phyloP scores from a whole-genome alignment of 176 grass and related monocot species.

The Cymbopogon citratus region DNA sequence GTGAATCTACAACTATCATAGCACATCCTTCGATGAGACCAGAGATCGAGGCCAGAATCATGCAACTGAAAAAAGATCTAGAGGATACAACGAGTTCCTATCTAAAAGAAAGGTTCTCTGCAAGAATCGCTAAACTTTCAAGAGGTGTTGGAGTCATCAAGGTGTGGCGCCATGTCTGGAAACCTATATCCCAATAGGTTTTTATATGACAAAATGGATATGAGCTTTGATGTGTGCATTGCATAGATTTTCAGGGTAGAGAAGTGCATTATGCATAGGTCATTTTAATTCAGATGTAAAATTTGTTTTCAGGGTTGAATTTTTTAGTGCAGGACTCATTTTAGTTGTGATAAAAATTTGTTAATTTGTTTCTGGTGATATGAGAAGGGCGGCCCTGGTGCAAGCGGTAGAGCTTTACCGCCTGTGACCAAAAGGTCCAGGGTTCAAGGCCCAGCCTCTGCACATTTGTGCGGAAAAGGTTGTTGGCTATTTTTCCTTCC shows the following conservation, averaged over 20 bases:
- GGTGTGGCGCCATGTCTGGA: conserved; percentile 29
- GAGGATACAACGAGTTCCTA: conserved; percentile 51
- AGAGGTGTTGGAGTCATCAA: conserved; percentile 84
- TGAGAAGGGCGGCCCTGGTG: no score
- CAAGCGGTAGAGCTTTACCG: no score
- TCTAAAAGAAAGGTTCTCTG: conserved; percentile 58
- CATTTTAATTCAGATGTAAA: background rate
- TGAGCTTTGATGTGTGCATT: background rate
- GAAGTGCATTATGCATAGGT: background rate
- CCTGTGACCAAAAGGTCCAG: no score
- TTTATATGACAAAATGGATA: background rate
- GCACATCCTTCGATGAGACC: conserved; percentile 79
- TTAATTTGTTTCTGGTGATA: conserved; percentile 1
- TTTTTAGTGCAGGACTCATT: background rate
- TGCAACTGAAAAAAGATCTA: conserved; percentile 90
- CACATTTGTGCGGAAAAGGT: no score
- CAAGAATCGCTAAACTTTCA: conserved; percentile 89
- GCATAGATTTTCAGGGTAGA: conserved; percentile 11
- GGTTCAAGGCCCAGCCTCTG: no score
- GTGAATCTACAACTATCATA: conserved; percentile 77
- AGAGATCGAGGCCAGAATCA: conserved; percentile 93
- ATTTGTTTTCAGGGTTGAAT: background rate
- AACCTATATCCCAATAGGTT: background rate
- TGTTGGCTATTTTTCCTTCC: no score
- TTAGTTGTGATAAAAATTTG: background rate